Conservation (phyloP, 176 grass and related monocot species). For the Oryza glumipatula region DNA sequence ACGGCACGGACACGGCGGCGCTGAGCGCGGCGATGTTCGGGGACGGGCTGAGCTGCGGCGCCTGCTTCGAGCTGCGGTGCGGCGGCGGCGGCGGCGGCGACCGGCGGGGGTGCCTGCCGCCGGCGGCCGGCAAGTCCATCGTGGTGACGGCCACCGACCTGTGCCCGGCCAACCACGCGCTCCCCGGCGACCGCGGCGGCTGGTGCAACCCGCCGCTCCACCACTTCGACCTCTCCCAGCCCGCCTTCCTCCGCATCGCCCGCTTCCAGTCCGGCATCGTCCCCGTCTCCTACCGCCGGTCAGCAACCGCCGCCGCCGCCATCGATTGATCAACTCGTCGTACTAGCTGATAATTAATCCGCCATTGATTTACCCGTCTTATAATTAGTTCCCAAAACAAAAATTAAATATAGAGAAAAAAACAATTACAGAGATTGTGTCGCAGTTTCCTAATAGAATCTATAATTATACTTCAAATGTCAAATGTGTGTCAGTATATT, state of each 20-base stretch:
- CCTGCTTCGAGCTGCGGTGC: slow-evolving; percentile 74
- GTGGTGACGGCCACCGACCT: slow-evolving; percentile 75
- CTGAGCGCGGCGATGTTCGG: slow-evolving; percentile 79
- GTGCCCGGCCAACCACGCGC: slow-evolving; percentile 69
- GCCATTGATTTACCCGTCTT: too few species aligned
- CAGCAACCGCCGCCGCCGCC: neutral
- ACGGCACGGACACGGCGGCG: slow-evolving; percentile 70
- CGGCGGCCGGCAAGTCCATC: neutral
- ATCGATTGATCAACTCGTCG: too few species aligned
- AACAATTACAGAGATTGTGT: too few species aligned
- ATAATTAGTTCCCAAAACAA: too few species aligned
- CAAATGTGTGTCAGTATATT: too few species aligned
- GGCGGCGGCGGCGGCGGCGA: slow-evolving; percentile 26
- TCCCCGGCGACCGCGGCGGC: slow-evolving; percentile 52
- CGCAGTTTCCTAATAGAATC: too few species aligned
- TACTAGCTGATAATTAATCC: neutral
- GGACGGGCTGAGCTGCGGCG: slow-evolving; percentile 73
- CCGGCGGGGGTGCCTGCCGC: slow-evolving; percentile 37
- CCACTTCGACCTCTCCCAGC: slow-evolving; percentile 85
- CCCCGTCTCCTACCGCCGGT: slow-evolving; percentile 70
- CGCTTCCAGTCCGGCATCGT: slow-evolving; percentile 59
- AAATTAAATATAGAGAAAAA: too few species aligned
- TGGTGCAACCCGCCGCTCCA: slow-evolving; percentile 89
- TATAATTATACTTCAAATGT: too few species aligned
- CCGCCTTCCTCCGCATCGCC: slow-evolving; percentile 67